A percentile compares a stretch with the other conserved stretches of the same genome.
Evolutionary conservation across 768 basidiomycete genomes (phyloP).

Genomic region (Artomyces pyxidatus): DNA sequence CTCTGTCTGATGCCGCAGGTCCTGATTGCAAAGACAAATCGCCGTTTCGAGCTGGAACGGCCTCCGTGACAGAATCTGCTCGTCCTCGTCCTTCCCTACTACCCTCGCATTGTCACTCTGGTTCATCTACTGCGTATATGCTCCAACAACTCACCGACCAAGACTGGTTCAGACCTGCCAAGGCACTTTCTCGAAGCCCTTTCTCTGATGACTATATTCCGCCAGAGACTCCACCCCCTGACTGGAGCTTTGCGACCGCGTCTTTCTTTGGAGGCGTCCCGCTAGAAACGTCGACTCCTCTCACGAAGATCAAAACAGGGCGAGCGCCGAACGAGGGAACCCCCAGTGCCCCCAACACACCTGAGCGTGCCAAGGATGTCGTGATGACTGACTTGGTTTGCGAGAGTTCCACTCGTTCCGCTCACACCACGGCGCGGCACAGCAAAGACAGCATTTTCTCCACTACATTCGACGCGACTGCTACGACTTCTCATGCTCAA

Average conservation of each 20-base stretch:
- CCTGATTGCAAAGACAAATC: no score
- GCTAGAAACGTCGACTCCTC: constrained; percentile 13
- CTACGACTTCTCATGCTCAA: neutral
- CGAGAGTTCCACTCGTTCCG: no score
- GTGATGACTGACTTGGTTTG: neutral
- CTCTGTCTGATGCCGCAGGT: constrained; percentile 26
- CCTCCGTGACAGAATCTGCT: neutral
- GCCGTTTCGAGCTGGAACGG: neutral
- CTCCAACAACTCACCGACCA: constrained; percentile 14
- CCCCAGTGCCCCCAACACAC: constrained; percentile 5
- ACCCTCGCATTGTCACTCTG: neutral
- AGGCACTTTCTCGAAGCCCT: constrained; percentile 19
- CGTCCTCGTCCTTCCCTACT: constrained; percentile 5
- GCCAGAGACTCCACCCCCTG: constrained; percentile 12
- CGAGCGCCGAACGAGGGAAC: neutral
- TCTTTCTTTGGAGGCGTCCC: constrained; percentile 10
- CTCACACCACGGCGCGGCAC: neutral
- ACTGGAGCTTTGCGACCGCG: constrained; percentile 5
- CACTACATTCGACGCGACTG: constrained; percentile 7
- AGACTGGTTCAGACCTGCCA: constrained; percentile 24
- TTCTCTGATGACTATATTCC: constrained; percentile 13
- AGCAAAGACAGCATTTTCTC: constrained; percentile 14
- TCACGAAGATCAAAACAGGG: neutral
- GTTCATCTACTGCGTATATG: constrained; percentile 6
- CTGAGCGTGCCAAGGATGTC: neutral